Conservation (phyloP, 768 basidiomycete species). For the Calocybe cyanea region DNA sequence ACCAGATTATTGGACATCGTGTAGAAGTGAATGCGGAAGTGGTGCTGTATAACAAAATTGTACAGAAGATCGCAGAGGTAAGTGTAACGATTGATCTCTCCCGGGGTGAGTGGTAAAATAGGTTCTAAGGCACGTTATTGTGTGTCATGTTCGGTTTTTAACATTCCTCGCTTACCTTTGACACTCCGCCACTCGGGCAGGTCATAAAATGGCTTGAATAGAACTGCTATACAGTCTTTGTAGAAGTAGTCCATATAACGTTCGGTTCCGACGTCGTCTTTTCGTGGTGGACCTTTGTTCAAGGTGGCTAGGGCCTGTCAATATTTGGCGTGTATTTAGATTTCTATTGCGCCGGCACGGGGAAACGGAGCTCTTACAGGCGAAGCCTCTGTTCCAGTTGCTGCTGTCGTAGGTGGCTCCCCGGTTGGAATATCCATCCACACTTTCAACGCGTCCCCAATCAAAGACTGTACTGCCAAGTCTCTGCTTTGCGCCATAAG, state of each 20-base stretch:
- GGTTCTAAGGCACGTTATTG: constrained; percentile 35
- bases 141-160: neutral
- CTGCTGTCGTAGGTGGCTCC: constrained; percentile 24
- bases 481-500: constrained; percentile 80
- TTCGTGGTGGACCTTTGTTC: constrained; percentile 42
- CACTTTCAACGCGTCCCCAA: constrained; percentile 82
- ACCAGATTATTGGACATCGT: constrained; percentile 79
- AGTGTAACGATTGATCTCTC: constrained; percentile 78
- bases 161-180: constrained; percentile 22
- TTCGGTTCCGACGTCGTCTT: constrained; percentile 85
- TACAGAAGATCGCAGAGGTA: constrained; percentile 90
- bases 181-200: constrained; percentile 60
- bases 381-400: constrained; percentile 30
- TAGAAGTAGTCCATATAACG: constrained; percentile 94
- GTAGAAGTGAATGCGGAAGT: constrained; percentile 89
- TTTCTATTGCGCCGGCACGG: constrained; percentile 4
- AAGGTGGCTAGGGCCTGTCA: constrained; percentile 36
- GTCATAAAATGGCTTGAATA: constrained; percentile 76
- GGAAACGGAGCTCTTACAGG: constrained; percentile 18
- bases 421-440: constrained; percentile 74
- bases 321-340: constrained; percentile 16
- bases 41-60: constrained; percentile 85
- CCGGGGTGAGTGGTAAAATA: constrained; percentile 56
- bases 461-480: constrained; percentile 82
- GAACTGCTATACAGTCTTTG: constrained; percentile 69